Evolutionary conservation across 208 protist genomes (phyloP), one percentile per base, ranked within the genome.

Genomic region (Acanthamoeba sp.): DNA sequence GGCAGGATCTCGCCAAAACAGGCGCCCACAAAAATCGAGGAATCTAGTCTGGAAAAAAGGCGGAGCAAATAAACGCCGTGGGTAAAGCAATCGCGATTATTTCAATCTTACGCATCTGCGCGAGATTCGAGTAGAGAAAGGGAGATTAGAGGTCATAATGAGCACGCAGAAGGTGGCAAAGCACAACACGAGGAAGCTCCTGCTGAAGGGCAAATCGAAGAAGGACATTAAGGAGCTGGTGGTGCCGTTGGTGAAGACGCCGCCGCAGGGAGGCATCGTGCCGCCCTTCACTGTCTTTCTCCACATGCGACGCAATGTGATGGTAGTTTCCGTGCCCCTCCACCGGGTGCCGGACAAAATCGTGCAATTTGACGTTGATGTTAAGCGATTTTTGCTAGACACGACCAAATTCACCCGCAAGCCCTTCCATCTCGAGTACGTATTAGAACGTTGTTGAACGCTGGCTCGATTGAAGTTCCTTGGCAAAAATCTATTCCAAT

Each of bases 191-290:
- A 50, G 76, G 32, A 85, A 85, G 45, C 24, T 59, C 14, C 45
- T 85, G 42, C n/a, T 85, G 42, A 85, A 85, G 76, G 76, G 76
- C 24, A 85, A 85, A 36, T 85, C 76, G 27, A 85, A 85, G 76
- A 50, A 57, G 45, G 76, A 85, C 29, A 16, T 85, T 5, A 85
- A 85, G 32, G 45, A 50, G 12, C 38, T 59, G 76, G 45, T 85
- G n/a, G 27, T 36, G 38, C 42, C 76, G 16, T 38, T 85, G 45
- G n/a, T 85, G n/a, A 85, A 50, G 76, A 38, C 38, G 38, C 38
- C 76, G 45, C 76, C 76, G 2, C 6, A n/a, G 45, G 45, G 45
- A 59, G 38, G 16, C n/a, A 24, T 57, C 27, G 76, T 85, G 76
- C 76, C 76, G 38, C 76, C 76, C 10, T 85, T 85, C 76, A 85